Percentiles rank a stretch among this genome's conserved stretches.
Conservation (phyloP, 352 stramenopile genomes). For the Globisporangium iwayamae region DNA sequence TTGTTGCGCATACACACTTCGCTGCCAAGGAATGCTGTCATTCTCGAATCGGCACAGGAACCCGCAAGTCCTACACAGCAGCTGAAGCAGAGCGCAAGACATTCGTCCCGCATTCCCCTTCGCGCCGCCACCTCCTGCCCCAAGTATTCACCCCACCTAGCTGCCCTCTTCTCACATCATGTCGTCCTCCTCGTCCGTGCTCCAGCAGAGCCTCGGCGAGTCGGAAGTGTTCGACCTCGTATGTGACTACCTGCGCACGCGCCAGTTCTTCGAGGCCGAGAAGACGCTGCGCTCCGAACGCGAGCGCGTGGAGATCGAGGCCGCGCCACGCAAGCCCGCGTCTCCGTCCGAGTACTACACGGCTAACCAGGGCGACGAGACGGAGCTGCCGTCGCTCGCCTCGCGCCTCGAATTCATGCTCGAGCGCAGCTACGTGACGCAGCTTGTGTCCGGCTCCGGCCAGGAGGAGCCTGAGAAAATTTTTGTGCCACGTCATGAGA, state of each 20-base stretch:
- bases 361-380: slow-evolving; percentile 36
- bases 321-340: slow-evolving; percentile 11
- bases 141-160: not conserved
- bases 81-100: slow-evolving; percentile 3
- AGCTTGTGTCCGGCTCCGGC: slow-evolving; percentile 68
- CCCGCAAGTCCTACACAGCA: not conserved
- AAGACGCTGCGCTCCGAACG: slow-evolving; percentile 68
- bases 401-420: slow-evolving; percentile 79
- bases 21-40: not conserved
- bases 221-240: slow-evolving; percentile 86
- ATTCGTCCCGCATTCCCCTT: slow-evolving; percentile 4
- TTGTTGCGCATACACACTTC: slow-evolving; percentile 14
- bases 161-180: slow-evolving; percentile 8
- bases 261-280: slow-evolving; percentile 85
- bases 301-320: slow-evolving; percentile 31
- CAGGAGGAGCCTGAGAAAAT: slow-evolving; percentile 67
- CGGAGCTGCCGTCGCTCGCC: slow-evolving; percentile 29
- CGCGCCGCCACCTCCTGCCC: not conserved
- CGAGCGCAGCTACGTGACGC: slow-evolving; percentile 82
- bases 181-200: slow-evolving; percentile 53
- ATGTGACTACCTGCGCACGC: slow-evolving; percentile 84
- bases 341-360: slow-evolving; percentile 23
- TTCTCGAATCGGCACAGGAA: slow-evolving; percentile 19
- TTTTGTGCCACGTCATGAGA: slow-evolving; percentile 68
- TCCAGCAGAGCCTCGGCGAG: slow-evolving; percentile 80